Conservation (phyloP, 78 protist species). For the Dictyostelium brefeldianum region DNA sequence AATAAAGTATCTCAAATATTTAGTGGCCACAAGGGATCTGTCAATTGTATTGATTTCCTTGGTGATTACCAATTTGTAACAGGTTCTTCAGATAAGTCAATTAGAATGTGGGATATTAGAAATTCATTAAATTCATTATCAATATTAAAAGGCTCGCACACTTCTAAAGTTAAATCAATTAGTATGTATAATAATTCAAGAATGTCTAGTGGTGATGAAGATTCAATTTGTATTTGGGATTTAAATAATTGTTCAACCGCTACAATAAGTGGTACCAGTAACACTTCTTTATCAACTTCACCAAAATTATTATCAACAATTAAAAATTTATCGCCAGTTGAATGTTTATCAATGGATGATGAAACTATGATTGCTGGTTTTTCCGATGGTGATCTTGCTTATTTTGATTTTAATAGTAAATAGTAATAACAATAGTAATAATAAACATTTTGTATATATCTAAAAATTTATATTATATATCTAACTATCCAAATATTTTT, state of each 20-base stretch:
- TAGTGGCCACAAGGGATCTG: conserved; percentile 17
- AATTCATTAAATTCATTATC: background rate
- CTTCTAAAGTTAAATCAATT: background rate
- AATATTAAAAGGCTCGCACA: background rate
- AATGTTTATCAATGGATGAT: conserved; percentile 27
- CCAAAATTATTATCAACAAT: background rate
- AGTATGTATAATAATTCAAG: background rate
- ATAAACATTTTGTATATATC: no score
- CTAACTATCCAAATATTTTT: no score
- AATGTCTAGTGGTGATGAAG: background rate
- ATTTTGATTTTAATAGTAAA: conserved; percentile 32
- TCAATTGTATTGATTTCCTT: conserved; percentile 51
- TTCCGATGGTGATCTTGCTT: conserved; percentile 31
- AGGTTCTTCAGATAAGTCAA: conserved; percentile 44
- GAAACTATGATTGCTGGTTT: conserved; percentile 33
- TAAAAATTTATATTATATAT: no score
- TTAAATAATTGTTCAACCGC: no score
- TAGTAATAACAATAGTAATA: background rate
- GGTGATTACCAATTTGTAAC: conserved; percentile 15
- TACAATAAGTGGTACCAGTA: background rate
- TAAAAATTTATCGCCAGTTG: background rate
- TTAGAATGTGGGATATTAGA: conserved; percentile 50
- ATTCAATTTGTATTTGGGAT: background rate
- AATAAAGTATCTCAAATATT: background rate
- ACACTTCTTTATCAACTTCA: background rate